A percentile compares a stretch with the other conserved stretches of the same genome.
These are phyloP conservation scores for Silene latifolia DNA, from an alignment of 148 eudicot genomes.

Conservation along the genomic window DNA sequence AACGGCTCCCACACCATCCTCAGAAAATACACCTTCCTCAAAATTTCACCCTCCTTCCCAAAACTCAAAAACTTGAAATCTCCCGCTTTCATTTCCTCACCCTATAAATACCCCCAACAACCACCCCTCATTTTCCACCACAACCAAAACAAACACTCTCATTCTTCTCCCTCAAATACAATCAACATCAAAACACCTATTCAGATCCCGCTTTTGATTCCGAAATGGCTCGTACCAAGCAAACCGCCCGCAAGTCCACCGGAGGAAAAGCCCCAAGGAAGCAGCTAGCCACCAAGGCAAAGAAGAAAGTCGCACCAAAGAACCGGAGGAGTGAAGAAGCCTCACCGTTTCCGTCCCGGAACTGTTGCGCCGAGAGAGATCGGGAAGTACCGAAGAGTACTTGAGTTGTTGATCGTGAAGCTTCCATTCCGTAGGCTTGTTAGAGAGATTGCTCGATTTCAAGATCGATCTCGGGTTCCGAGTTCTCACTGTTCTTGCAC, in stretches of 20 bases:
- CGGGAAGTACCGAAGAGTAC: constrained; percentile 9
- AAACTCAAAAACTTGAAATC: background rate
- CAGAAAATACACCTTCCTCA: background rate
- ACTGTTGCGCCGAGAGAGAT: background rate
- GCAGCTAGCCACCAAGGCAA: constrained; percentile 2
- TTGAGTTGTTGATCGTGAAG: background rate
- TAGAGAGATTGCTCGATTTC: constrained; percentile 12
- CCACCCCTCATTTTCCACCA: background rate
- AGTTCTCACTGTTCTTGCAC: constrained; percentile 9
- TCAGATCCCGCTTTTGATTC: too few relatives aligned
- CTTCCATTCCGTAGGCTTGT: constrained; percentile 2
- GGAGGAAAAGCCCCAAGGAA: constrained; percentile 15
- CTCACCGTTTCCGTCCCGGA: constrained; percentile 1
- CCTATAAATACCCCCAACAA: constrained; percentile 1
- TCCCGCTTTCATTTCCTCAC: constrained; percentile 2
- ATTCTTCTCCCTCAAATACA: background rate
- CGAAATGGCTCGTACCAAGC: constrained; percentile 7
- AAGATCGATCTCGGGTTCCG: constrained; percentile 1
- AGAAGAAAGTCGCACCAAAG: background rate
- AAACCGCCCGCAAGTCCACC: constrained; percentile 7
- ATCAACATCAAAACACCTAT: too few relatives aligned
- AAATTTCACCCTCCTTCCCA: background rate
- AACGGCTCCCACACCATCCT: background rate
- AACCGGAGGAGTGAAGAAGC: constrained; percentile 9
- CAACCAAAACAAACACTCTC: background rate